Evolutionary conservation across 1,139 yeast species (phyloP).

Genomic region (Scheffersomyces titani): DNA sequence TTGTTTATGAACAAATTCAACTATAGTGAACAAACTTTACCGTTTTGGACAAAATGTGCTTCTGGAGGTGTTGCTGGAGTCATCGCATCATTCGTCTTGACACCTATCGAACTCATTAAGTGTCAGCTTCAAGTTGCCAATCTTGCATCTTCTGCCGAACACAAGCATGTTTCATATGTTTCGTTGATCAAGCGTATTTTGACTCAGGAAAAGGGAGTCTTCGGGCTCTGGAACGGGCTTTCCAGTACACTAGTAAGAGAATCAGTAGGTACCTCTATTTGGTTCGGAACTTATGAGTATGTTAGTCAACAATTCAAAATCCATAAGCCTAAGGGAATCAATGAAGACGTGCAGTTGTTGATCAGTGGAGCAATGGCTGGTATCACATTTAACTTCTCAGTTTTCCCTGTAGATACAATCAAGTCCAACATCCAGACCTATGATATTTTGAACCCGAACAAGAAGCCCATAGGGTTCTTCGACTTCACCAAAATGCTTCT

Average conservation of each 20-base stretch:
- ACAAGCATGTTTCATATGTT: constrained; percentile 16
- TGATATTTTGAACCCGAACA: constrained; percentile 21
- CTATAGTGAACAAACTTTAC: constrained; percentile 19
- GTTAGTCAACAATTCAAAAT: constrained; percentile 41
- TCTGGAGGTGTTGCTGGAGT: constrained; percentile 87
- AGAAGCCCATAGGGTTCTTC: constrained; percentile 28
- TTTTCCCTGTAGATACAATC: constrained; percentile 90
- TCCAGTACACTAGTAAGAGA: constrained; percentile 83
- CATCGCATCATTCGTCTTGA: constrained; percentile 77
- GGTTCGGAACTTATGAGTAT: constrained; percentile 89
- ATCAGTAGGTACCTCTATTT: constrained; percentile 86
- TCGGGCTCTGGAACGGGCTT: constrained; percentile 78
- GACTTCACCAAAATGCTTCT: constrained; percentile 31
- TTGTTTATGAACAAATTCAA: constrained; percentile 12
- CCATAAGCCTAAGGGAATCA: constrained; percentile 14
- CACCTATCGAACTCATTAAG: constrained; percentile 88
- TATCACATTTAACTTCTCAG: constrained; percentile 69
- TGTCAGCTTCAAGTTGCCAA: constrained; percentile 84
- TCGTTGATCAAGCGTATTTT: constrained; percentile 47
- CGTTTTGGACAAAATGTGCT: constrained; percentile 44
- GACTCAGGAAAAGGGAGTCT: constrained; percentile 50
- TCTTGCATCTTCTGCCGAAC: constrained; percentile 23
- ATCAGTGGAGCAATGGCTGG: constrained; percentile 89
- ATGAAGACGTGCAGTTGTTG: constrained; percentile 54
- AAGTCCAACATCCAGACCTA: constrained; percentile 85